Conservation (phyloP, 2,329 filamentous ascomycete species). For the Talaromyces funiculosus region DNA sequence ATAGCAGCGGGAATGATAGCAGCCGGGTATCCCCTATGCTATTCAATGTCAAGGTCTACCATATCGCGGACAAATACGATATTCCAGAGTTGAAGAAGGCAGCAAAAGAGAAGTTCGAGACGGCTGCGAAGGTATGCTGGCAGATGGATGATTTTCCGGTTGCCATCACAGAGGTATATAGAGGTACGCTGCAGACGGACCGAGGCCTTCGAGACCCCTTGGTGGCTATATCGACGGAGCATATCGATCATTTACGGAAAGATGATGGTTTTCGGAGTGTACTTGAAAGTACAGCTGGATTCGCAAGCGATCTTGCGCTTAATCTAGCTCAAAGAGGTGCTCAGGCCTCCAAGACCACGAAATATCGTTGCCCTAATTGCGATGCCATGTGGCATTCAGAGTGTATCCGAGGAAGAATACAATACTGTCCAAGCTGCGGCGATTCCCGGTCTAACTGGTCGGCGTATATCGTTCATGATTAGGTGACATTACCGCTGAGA, state of each 20-base stretch:
- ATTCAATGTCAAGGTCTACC: constrained; percentile 22
- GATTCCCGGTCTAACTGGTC: neutral
- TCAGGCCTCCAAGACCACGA: neutral
- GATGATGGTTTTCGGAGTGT: neutral
- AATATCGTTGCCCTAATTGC: neutral
- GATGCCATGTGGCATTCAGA: neutral
- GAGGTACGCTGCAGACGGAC: too few relatives aligned
- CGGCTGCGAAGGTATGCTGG: too few relatives aligned
- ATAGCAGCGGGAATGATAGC: constrained; percentile 16
- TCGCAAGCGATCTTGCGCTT: neutral
- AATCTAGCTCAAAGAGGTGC: neutral
- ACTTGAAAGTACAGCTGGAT: neutral
- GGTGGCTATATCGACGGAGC: neutral
- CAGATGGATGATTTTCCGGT: too few relatives aligned
- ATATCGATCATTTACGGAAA: neutral
- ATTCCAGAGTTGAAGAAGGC: constrained; percentile 18
- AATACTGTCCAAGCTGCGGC: neutral
- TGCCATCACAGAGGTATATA: too few relatives aligned
- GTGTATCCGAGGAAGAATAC: neutral
- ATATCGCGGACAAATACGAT: constrained; percentile 23
- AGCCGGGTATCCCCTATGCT: constrained; percentile 18
- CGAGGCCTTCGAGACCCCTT: too few relatives aligned
- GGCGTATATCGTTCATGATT: neutral
- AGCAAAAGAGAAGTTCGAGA: constrained; percentile 19
- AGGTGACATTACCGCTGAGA: too few relatives aligned